Conservation (phyloP, 2,329 filamentous ascomycete species). For the Claviceps sp. region DNA sequence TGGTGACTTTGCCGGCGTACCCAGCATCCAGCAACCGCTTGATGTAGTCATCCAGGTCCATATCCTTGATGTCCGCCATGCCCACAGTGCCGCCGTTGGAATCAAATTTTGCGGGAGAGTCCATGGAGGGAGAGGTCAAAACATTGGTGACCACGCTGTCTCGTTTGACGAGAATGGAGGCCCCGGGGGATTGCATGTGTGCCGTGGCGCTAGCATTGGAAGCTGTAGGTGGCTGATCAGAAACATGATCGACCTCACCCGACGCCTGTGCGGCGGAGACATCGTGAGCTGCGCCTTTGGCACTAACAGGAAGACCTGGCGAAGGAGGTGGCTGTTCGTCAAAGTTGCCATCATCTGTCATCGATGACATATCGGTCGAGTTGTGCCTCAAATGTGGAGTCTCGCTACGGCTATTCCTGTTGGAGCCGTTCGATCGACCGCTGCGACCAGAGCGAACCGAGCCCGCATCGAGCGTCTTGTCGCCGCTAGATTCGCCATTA, state of each 20-base stretch:
- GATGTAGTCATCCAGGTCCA: constrained; percentile 95
- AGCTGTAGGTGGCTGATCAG: constrained; percentile 71
- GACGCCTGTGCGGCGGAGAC: constrained; percentile 69
- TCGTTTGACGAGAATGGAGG: constrained; percentile 80
- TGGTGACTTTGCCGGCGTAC: constrained; percentile 93
- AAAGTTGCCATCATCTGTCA: constrained; percentile 31
- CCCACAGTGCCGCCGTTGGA: constrained; percentile 45
- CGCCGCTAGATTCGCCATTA: constrained; percentile 40
- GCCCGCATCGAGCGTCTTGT: constrained; percentile 54
- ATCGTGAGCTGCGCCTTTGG: constrained; percentile 61
- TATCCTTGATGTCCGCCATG: constrained; percentile 81
- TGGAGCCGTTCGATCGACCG: constrained; percentile 35
- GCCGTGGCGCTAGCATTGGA: constrained; percentile 38
- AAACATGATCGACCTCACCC: constrained; percentile 89
- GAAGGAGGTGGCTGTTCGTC: constrained; percentile 62
- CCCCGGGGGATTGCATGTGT: constrained; percentile 57
- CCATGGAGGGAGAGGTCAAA: constrained; percentile 30
- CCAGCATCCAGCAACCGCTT: constrained; percentile 85
- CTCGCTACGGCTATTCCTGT: constrained; percentile 31
- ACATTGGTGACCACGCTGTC: constrained; percentile 58
- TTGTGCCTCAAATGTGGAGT: constrained; percentile 26
- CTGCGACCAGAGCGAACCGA: constrained; percentile 63
- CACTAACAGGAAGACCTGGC: constrained; percentile 59
- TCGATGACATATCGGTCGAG: constrained; percentile 26
- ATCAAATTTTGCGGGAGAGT: constrained; percentile 28